Percentiles rank a stretch among this genome's conserved stretches.
phyloP scores from a whole-genome alignment of 225 moss, liverwort and hornwort species.

The Sphagnum tenellum region DNA sequence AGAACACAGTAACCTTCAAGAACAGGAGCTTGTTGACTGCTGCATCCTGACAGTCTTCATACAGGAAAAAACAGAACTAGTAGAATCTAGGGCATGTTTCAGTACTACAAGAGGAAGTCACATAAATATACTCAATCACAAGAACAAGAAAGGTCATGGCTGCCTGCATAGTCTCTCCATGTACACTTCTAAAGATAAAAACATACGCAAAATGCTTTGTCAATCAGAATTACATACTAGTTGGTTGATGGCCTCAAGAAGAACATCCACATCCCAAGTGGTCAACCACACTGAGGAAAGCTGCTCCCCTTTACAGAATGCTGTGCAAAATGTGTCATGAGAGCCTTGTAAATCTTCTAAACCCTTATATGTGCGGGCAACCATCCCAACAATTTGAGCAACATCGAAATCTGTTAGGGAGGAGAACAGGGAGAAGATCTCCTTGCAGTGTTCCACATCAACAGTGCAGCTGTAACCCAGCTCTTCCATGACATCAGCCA shows the following conservation, averaged over 20 bases:
- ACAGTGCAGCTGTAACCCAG: slow-evolving; percentile 81
- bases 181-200: too few species aligned
- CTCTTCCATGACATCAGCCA: slow-evolving; percentile 75
- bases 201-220: too few species aligned
- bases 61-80: too few species aligned
- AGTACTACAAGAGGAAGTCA: too few species aligned
- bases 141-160: too few species aligned
- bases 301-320: slow-evolving; percentile 61
- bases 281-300: slow-evolving; percentile 42
- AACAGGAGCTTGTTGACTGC: too few species aligned
- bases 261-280: slow-evolving; percentile 79
- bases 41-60: too few species aligned
- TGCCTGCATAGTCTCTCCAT: too few species aligned
- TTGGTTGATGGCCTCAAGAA: slow-evolving; percentile 63
- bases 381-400: slow-evolving; percentile 67
- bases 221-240: slow-evolving; percentile 36
- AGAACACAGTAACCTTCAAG: too few species aligned
- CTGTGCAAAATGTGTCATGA: slow-evolving; percentile 61
- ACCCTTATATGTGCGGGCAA: slow-evolving; percentile 75
- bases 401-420: slow-evolving; percentile 55
- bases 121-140: too few species aligned
- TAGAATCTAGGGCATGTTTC: too few species aligned
- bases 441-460: slow-evolving; percentile 81
- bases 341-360: slow-evolving; percentile 76
- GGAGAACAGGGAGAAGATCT: slow-evolving; percentile 62